Base-by-base conservation (phyloP, 2,329 filamentous ascomycete species). In the Ceratocystis smalleyi region DNA sequence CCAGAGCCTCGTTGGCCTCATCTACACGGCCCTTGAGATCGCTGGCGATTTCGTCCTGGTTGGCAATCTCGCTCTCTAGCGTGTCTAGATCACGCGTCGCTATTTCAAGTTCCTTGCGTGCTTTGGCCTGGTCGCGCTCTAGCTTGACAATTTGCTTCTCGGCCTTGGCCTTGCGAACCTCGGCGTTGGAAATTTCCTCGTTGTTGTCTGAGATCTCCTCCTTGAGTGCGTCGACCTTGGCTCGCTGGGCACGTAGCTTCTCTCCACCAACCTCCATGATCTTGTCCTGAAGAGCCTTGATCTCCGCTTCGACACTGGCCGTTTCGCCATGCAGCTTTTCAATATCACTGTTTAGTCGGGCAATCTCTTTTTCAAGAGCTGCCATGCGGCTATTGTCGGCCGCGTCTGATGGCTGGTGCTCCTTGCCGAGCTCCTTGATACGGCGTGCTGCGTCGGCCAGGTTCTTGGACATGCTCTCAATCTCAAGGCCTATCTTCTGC, bases 251-350 rank as follows among this genome's bases (percentile, higher is more conserved):
- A 64, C 94, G 86, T 19, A 99, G 83, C 75, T 89, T 91, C 71
- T 97, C 91, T 75, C 94, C 94, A 71, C 94, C 94, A 68, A 96
- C 87, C 74, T 96, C 87, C 94, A 99, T 97, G 71, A 99, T 99
- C 78, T 91, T 95, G 79, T 94, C 87, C 72, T 99, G 92, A 1
- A 99, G 79, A 22, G 81, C 81, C 75, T 95, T 92, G 75, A 99
- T 97, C 74, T 97, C 94, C 30, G 86, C 85, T 72, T 99, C 94
- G 7, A 96, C 85, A 57, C 86, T 94, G 1, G 88, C 83, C n/a
- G 88, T 96, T 74, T 97, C 90, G 8, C 83, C 79, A 67, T 85
- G 89, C 8, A 99, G 81, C 70, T 87, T 88, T 66, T 87, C 83
- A 10, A 96, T 83, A 70, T 96, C 89, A 69, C 83, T 83, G 70